phyloP scores from a whole-genome alignment of 257 asterid genomes.

The Lantana camara region DNA sequence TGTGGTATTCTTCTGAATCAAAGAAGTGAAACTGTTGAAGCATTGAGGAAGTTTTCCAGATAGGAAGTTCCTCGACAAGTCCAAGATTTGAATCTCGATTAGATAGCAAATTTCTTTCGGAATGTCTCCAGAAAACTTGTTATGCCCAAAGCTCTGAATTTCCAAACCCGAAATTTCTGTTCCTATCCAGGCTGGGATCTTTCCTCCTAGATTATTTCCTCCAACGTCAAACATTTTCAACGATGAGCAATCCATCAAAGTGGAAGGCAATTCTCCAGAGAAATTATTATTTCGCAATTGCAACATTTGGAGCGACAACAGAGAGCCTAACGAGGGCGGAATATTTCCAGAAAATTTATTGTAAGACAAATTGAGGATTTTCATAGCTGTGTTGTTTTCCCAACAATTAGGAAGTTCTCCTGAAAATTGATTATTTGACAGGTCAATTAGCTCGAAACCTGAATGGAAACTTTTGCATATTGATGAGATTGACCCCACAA shows the following conservation, averaged over 20 bases:
- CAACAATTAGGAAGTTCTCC: neutral
- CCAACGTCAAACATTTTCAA: too few species aligned
- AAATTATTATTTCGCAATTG: too few species aligned
- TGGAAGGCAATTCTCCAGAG: too few species aligned
- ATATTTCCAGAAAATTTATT: too few species aligned
- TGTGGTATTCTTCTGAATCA: constrained; percentile 24
- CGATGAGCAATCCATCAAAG: too few species aligned
- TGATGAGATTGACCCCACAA: constrained; percentile 17
- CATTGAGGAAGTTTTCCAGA: too few species aligned
- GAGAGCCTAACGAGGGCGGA: too few species aligned
- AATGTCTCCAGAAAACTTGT: constrained; percentile 28
- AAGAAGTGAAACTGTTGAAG: too few species aligned
- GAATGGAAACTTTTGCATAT: neutral
- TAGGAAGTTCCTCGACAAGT: too few species aligned
- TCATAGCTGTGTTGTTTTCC: neutral
- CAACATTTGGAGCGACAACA: too few species aligned
- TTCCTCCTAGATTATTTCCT: constrained; percentile 20
- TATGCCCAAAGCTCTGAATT: constrained; percentile 7
- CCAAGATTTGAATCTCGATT: too few species aligned
- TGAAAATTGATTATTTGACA: neutral
- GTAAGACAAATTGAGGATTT: neutral
- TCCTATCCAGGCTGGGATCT: constrained; percentile 27
- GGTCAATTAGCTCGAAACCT: neutral
- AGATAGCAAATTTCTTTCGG: too few species aligned
- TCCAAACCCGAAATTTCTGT: neutral